Evolutionary conservation across 306 rosid species (phyloP).

Genomic region (Castanea sativa): DNA sequence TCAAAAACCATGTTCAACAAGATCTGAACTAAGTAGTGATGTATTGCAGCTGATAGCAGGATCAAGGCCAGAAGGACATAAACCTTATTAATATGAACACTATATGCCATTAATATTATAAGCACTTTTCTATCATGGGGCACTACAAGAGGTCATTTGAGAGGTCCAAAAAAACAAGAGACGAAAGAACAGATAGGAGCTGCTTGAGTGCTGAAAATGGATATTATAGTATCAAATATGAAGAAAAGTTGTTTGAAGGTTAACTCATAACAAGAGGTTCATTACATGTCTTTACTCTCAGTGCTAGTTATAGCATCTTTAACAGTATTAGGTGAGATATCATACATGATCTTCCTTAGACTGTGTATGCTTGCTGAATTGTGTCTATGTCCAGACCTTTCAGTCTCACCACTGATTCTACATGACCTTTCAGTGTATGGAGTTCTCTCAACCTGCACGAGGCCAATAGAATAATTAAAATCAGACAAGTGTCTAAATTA

Average conservation of each 20-base stretch:
- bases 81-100: neutral
- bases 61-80: neutral
- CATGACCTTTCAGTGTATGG: conserved; percentile 90
- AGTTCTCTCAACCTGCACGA: conserved; percentile 79
- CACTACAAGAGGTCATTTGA: conserved; percentile 8
- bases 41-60: neutral
- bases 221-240: conserved; percentile 21
- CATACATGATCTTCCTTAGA: conserved; percentile 42
- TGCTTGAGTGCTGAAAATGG: conserved; percentile 32
- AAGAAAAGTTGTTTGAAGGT: conserved; percentile 12
- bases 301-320: conserved; percentile 40
- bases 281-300: conserved; percentile 43
- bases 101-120: neutral
- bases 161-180: neutral
- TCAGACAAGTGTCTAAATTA: neutral
- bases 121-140: neutral
- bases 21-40: neutral
- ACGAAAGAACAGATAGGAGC: conserved; percentile 11
- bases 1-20: neutral
- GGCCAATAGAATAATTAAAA: conserved; percentile 7
- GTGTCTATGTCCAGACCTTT: conserved; percentile 96
- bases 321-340: conserved; percentile 32
- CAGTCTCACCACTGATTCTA: conserved; percentile 96
- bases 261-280: conserved; percentile 20
- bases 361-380: conserved; percentile 97